Conservation (phyloP, 306 rosid species). For the Neltuma alba region DNA sequence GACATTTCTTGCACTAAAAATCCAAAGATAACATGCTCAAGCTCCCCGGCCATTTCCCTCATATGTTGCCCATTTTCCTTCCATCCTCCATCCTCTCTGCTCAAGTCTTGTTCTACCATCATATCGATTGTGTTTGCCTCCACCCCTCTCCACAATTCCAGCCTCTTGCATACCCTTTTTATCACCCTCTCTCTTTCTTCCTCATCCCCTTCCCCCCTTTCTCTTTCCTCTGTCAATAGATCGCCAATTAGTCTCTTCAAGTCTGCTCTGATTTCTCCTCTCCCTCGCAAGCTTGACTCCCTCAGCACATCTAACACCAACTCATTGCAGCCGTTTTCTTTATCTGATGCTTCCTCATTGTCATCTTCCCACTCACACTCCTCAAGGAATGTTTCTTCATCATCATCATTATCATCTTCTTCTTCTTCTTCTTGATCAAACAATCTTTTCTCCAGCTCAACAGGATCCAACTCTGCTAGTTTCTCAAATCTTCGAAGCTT, state of each 20-base stretch:
- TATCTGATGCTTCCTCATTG: conserved; percentile 10
- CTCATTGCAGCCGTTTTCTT: conserved; percentile 40
- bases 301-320: conserved; percentile 45
- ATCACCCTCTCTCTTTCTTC: conserved; percentile 46
- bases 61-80: conserved; percentile 49
- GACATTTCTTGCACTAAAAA: conserved; percentile 70
- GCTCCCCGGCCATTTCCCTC: conserved; percentile 54
- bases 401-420: too few species aligned
- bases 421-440: conserved; percentile 55
- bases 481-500: conserved; percentile 88
- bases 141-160: conserved; percentile 77
- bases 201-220: conserved; percentile 22
- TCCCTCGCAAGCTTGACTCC: conserved; percentile 36
- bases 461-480: conserved; percentile 78
- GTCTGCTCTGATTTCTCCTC: conserved; percentile 40
- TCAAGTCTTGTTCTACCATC: conserved; percentile 80
- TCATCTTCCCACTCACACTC: conserved; percentile 43
- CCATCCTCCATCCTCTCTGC: conserved; percentile 61
- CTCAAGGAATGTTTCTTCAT: conserved; percentile 26
- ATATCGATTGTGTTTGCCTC: conserved; percentile 73
- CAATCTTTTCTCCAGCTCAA: conserved; percentile 79
- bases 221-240: conserved; percentile 66
- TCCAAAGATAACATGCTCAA: conserved; percentile 69
- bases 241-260: conserved; percentile 63
- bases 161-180: conserved; percentile 53